Percentiles rank a stretch among this genome's conserved stretches.
phyloP scores from a whole-genome alignment of 108 stramenopile genomes.

The Fistulifera pelliculosa region DNA sequence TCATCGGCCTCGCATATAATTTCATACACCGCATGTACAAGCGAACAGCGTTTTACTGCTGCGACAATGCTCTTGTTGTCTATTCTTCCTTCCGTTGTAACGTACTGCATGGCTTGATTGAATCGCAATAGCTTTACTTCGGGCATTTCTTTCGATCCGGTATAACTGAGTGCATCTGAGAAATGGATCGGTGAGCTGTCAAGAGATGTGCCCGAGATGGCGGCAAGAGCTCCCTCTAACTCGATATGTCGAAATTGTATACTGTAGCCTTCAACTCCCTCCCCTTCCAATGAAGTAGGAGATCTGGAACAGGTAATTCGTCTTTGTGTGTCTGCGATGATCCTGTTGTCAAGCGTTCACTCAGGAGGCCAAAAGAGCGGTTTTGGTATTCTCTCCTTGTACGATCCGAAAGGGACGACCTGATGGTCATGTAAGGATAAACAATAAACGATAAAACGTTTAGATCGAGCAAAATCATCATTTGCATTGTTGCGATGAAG shows the following conservation, averaged over 20 bases:
- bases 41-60: constrained; percentile 56
- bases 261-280: constrained; percentile 33
- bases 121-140: constrained; percentile 28
- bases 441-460: neutral
- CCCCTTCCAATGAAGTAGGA: constrained; percentile 44
- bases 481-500: neutral
- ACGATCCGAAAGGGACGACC: too few species aligned
- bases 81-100: constrained; percentile 3
- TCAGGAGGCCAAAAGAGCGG: too few species aligned
- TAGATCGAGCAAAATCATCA: neutral
- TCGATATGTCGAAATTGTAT: constrained; percentile 38
- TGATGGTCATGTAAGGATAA: too few species aligned
- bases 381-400: too few species aligned
- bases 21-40: constrained; percentile 54
- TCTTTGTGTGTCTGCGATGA: too few species aligned
- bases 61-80: neutral
- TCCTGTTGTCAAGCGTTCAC: too few species aligned
- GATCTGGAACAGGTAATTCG: too few species aligned
- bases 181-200: neutral
- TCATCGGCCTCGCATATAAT: constrained; percentile 41
- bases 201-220: constrained; percentile 11
- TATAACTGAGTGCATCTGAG: constrained; percentile 24
- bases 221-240: constrained; percentile 24
- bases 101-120: constrained; percentile 78
- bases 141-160: constrained; percentile 24